A percentile compares a stretch with the other conserved stretches of the same genome.
These are phyloP conservation scores for Globisporangium iwayamae DNA, from an alignment of 352 stramenopile species.

Conservation along the genomic window DNA sequence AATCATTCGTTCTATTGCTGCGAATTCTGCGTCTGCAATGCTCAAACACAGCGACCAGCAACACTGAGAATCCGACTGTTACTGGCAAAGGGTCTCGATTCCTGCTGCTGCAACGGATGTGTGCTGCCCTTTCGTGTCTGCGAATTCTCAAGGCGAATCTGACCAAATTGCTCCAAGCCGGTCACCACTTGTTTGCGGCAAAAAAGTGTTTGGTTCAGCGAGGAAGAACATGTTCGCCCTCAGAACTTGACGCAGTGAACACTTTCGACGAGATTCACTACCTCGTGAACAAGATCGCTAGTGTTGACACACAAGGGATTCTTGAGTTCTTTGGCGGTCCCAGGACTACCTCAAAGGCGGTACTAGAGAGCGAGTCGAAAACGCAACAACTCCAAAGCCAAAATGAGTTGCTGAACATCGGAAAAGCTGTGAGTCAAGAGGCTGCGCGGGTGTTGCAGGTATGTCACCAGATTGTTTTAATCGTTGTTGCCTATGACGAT, in stretches of 20 bases:
- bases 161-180: slow-evolving; percentile 18
- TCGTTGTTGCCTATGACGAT: slow-evolving; percentile 1
- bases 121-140: slow-evolving; percentile 32
- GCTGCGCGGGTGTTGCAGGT: slow-evolving; percentile 46
- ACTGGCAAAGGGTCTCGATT: background rate
- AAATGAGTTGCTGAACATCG: background rate
- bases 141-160: slow-evolving; percentile 48
- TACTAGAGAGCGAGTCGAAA: background rate
- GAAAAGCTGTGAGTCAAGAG: slow-evolving; percentile 25
- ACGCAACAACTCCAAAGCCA: background rate
- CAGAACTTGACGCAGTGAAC: background rate
- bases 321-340: slow-evolving; percentile 2
- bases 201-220: background rate
- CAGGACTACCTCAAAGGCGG: background rate
- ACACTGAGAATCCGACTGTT: background rate
- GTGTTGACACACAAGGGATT: background rate
- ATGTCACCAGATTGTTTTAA: background rate
- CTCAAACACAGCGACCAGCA: background rate
- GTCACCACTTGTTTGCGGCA: background rate
- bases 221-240: background rate
- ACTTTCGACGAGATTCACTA: slow-evolving; percentile 10
- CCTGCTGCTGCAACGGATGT: slow-evolving; percentile 16
- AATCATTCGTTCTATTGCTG: slow-evolving; percentile 25
- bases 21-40: slow-evolving; percentile 22
- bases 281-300: slow-evolving; percentile 5